Evolutionary conservation across 257 asterid species (phyloP).

Genomic region (Plectranthus barbatus): DNA sequence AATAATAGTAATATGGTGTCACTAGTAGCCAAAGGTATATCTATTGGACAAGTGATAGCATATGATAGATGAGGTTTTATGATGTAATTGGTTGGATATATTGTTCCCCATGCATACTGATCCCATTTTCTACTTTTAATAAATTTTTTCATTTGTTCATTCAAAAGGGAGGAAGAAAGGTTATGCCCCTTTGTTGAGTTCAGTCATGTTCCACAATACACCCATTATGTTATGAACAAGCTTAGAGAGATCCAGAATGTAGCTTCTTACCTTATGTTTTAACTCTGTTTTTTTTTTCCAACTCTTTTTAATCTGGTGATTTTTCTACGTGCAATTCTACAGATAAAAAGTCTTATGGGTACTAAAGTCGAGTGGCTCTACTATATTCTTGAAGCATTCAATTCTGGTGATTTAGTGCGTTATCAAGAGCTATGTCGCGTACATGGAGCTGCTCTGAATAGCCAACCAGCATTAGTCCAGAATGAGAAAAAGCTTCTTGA

Average conservation of each 20-base stretch:
- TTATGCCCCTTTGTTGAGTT: not conserved
- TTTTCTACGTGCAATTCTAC: conserved; percentile 14
- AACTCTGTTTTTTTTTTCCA: not conserved
- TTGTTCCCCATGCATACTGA: not conserved
- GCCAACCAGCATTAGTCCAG: conserved; percentile 87
- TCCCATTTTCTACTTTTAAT: no score
- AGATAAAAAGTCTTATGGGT: conserved; percentile 83
- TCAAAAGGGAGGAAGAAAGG: not conserved
- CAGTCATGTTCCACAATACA: not conserved
- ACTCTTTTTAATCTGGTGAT: not conserved
- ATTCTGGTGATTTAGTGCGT: conserved; percentile 72
- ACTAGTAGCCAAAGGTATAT: not conserved
- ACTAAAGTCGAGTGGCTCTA: conserved; percentile 87
- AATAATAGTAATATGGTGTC: not conserved
- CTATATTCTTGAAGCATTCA: conserved; percentile 85
- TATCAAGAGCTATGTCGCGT: conserved; percentile 80
- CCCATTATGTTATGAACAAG: not conserved
- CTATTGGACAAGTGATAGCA: not conserved
- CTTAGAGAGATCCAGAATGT: not conserved
- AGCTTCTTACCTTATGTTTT: not conserved
- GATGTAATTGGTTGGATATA: not conserved
- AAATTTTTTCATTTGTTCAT: no score
- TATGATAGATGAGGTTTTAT: not conserved
- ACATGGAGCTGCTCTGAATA: conserved; percentile 69
- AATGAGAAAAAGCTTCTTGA: conserved; percentile 90